phyloP scores from a whole-genome alignment of 345 rosid species.

The Brassica nigra region DNA sequence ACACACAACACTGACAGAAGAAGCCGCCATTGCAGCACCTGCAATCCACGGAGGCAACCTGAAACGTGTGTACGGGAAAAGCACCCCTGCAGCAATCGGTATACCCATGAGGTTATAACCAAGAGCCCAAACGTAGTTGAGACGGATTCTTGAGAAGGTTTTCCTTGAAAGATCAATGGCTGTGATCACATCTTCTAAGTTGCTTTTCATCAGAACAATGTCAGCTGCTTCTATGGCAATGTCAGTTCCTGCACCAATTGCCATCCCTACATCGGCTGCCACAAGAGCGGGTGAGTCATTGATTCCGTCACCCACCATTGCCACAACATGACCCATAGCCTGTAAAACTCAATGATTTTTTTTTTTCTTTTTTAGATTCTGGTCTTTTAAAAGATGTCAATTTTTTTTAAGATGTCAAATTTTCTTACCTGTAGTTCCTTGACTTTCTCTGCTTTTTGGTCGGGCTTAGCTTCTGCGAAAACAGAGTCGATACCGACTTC shows the following conservation, averaged over 20 bases:
- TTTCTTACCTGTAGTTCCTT: conserved; percentile 70
- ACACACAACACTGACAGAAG: conserved; percentile 91
- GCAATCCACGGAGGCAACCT: conserved; percentile 98
- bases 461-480: conserved; percentile 87
- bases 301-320: conserved; percentile 98
- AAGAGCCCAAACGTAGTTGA: conserved; percentile 92
- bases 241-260: conserved; percentile 94
- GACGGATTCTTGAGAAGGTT: conserved; percentile 76
- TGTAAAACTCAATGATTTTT: conserved; percentile 16
- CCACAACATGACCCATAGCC: conserved; percentile 72
- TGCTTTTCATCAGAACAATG: conserved; percentile 88
- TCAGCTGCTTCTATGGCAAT: conserved; percentile 97
- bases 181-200: conserved; percentile 92
- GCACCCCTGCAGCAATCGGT: conserved; percentile 83
- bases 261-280: conserved; percentile 95
- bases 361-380: no score
- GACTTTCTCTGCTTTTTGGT: conserved; percentile 85
- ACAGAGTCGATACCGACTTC: conserved; percentile 81
- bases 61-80: conserved; percentile 64
- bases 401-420: not conserved
- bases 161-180: conserved; percentile 87
- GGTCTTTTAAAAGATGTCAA: no score
- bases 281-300: conserved; percentile 96
- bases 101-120: conserved; percentile 87
- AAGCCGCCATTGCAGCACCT: conserved; percentile 98